Percentiles rank a stretch among this genome's conserved stretches.
phyloP scores from a whole-genome alignment of 495 filamentous ascomycete species.

The Tuber aestivum region DNA sequence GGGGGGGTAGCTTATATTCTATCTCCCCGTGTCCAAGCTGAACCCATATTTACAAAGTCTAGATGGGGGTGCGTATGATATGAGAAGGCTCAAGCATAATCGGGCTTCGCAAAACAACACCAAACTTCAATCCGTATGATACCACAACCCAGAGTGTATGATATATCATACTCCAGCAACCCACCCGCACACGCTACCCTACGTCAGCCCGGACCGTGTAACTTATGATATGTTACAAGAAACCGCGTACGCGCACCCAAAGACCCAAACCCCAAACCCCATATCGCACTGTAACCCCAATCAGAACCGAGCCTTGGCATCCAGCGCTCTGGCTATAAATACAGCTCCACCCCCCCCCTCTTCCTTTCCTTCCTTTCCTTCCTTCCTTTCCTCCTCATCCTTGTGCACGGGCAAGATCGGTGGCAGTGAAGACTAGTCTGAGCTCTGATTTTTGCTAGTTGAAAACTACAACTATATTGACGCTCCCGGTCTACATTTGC shows the following conservation, averaged over 20 bases:
- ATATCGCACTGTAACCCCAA: not conserved
- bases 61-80: not conserved
- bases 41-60: not conserved
- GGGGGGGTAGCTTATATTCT: not conserved
- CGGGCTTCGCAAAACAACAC: no score
- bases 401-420: not conserved
- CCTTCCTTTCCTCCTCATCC: not conserved
- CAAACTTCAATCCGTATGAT: no score
- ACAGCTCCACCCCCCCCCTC: no score
- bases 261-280: not conserved
- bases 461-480: not conserved
- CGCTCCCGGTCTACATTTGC: not conserved
- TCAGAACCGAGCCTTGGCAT: not conserved
- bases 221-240: no score
- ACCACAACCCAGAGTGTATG: no score
- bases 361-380: no score
- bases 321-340: no score
- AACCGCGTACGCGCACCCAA: no score
- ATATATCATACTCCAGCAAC: no score
- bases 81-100: no score
- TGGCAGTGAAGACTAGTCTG: not conserved
- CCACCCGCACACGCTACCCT: no score
- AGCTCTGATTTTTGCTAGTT: not conserved
- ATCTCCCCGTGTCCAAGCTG: not conserved
- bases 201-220: no score